Conservation (phyloP, 2,329 filamentous ascomycete species). For the Fonsecaea multimorphosa region DNA sequence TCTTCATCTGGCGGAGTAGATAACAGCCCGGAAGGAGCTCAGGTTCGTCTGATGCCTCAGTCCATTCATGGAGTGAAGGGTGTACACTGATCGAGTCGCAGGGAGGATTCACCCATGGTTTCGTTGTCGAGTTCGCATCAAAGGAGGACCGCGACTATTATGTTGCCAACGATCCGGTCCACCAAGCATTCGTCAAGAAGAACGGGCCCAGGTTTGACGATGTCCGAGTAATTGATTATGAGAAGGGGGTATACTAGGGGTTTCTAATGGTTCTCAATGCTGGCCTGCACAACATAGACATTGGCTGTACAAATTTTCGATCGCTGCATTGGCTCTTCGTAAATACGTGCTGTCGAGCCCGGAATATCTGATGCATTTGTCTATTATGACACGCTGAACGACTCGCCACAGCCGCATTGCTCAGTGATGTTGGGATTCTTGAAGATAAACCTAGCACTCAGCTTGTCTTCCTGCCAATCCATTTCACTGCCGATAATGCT, state of each 20-base stretch:
- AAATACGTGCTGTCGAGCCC: conserved; percentile 1
- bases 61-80: neutral
- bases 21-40: conserved; percentile 65
- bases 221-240: conserved; percentile 67
- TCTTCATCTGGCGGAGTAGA: conserved; percentile 65
- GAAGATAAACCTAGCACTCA: conserved; percentile 91
- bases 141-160: conserved; percentile 72
- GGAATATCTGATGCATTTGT: neutral
- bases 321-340: neutral
- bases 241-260: conserved; percentile 56
- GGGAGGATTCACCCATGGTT: conserved; percentile 71
- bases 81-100: conserved; percentile 40
- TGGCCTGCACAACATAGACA: neutral
- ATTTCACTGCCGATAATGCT: conserved; percentile 99
- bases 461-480: conserved; percentile 97
- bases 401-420: conserved; percentile 94
- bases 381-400: conserved; percentile 74
- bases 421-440: conserved; percentile 98
- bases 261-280: conserved; percentile 4
- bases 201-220: conserved; percentile 53
- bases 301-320: neutral
- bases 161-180: conserved; percentile 67
- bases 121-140: conserved; percentile 70
- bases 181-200: conserved; percentile 64
- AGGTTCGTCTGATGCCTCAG: conserved; percentile 54